Base-by-base conservation (phyloP, 2,329 filamentous ascomycete genomes). In the Amphichorda felina region DNA sequence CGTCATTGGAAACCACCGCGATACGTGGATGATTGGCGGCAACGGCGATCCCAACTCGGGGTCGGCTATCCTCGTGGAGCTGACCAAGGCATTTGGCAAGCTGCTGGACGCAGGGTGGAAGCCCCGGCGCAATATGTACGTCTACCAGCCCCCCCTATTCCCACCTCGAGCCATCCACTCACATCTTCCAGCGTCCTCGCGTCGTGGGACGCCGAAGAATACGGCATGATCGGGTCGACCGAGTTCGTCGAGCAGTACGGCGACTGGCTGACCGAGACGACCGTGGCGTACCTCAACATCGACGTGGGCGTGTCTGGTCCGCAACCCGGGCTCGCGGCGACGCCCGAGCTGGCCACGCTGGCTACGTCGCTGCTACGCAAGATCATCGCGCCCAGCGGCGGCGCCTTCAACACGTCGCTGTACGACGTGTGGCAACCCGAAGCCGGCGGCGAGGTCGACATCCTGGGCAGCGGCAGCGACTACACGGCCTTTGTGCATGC, bases 171-270 rank as follows among this genome's bases (percentile, higher is more conserved):
- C n/a, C n/a, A n/a, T n/a, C n/a, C n/a, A n/a, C n/a, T n/a, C n/a
- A n/a, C n/a, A n/a, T n/a, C n/a, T n/a, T n/a, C n/a, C 25, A 81
- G 88, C 37, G 79, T 89, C 9, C 77, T 91, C 41, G 81, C 79
- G 2, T 68, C 61, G 1, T 82, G 76, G 76, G 79, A 82, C 43
- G 77, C 70, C 0, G 79, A 83, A 54, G 85, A 93, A 55, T 89
- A 89, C 46, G 83, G 82, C 0, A 61, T 91, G 1, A 56, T 93
- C 7, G 86, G 85, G 1, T 85, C 79, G 4, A 88, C 83, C 0
- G 85, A 93, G 50, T 93, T 83, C 82, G 82, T 93, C 0, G 84
- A 93, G 50, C 84, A 93, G 39, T 79, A 84, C 40, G 55, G 86
- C 1, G 75, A 80, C 1, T 91, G 83, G 83, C 69, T 93, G 2